Evolutionary conservation across 2,329 filamentous ascomycete species (phyloP), one percentile per base, ranked within the genome.

Genomic region (Aaosphaeria pasadenensis): DNA sequence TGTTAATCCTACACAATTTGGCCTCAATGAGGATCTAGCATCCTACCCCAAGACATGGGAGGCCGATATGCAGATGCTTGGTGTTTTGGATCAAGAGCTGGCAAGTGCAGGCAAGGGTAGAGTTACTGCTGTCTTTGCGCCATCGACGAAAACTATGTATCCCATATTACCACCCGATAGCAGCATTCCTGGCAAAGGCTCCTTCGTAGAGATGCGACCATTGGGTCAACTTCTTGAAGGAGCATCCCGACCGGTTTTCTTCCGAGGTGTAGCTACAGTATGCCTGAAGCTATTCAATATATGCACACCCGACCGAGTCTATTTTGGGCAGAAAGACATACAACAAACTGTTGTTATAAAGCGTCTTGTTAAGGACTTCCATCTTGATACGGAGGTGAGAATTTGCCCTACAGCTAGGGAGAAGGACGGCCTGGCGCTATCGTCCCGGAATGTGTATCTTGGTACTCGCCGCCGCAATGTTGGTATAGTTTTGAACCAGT

Each of bases 251-350:
- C 94, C 94, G 2, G 95, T 95, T 39, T 99, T 99, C 72, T 99
- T 99, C 74, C 82, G 94, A 43, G 94, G 94, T 36, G 94, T 99
- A 32, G 91, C 94, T 17, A 99, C 94, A 1, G 87, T 99, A 2
- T 96, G 91, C 74, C 94, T 92, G 82, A 99, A 95, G 73, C 74
- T 95, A 11, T 92, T 95, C 74, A 91, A 91, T 63, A 88, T 91
- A 46, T 85, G 89, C 41, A 79, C 83, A 55, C 87, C 89, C 4
- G 86, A 91, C 48, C 81, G 81, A 40, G 89, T 90, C 5, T 94
- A 96, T 73, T 96, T 99, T 75, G 94, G 94, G 4, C 94, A 97
- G 71, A 99, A 99, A 74, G 94, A 99, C 69, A 84, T 96, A 17
- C 94, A 99, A 76, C 94, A 99, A 73, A 95, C 91, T 0, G 88